A percentile compares a stretch with the other conserved stretches of the same genome.
Evolutionary conservation across 2,329 filamentous ascomycete genomes (phyloP).

Genomic region (Sporothrix protearum): DNA sequence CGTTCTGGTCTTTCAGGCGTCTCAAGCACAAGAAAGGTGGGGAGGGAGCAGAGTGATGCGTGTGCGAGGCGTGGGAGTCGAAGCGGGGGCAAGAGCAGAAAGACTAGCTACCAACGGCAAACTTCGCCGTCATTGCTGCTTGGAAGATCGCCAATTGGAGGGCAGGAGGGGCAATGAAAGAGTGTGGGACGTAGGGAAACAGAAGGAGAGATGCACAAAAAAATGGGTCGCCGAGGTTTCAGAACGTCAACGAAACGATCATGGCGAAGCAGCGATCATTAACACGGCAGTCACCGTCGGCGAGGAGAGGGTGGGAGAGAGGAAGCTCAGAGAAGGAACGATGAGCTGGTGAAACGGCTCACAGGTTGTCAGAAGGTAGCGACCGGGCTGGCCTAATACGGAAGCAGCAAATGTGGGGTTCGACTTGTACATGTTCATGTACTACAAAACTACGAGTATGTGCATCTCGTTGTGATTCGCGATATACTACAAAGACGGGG

Average conservation of each 20-base stretch:
- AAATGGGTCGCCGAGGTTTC: conserved; percentile 1
- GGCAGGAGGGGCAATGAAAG: not conserved
- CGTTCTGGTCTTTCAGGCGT: not conserved
- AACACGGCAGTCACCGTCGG: not conserved
- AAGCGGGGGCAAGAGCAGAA: not conserved
- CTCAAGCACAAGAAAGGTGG: not conserved
- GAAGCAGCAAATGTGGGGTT: not conserved
- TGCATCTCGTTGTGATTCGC: not conserved
- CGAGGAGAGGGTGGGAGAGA: not conserved
- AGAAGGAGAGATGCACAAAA: not conserved
- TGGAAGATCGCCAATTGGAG: not conserved
- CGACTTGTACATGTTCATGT: too few species aligned
- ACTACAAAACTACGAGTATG: not conserved
- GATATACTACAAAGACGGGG: not conserved
- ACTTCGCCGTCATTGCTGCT: not conserved
- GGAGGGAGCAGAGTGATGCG: not conserved
- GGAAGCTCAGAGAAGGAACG: not conserved
- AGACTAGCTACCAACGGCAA: not conserved
- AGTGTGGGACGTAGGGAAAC: not conserved
- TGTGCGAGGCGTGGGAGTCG: not conserved
- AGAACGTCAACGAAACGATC: not conserved
- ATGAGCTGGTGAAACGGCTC: not conserved
- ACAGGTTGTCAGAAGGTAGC: not conserved
- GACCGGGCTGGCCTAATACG: not conserved
- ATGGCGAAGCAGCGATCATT: not conserved